phyloP scores from a whole-genome alignment of 2,329 filamentous ascomycete species.

The Xylariaceae sp. region DNA sequence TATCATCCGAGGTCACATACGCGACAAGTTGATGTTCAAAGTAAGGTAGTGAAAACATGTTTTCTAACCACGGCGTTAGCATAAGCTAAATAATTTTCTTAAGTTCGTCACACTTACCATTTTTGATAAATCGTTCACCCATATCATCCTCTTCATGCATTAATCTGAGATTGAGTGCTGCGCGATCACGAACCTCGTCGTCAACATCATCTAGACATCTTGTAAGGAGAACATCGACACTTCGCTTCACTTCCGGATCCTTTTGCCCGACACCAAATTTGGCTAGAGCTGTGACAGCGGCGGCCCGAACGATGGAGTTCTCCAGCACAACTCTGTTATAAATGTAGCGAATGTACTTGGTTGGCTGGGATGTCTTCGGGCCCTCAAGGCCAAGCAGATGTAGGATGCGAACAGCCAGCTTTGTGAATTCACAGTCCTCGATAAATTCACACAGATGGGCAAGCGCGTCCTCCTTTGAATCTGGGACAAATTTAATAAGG shows the following conservation, averaged over 20 bases:
- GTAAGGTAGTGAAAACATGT: conserved; percentile 88
- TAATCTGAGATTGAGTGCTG: conserved; percentile 83
- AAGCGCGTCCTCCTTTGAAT: conserved; percentile 74
- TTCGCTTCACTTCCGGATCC: conserved; percentile 93
- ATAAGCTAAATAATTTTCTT: not conserved
- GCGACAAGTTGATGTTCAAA: conserved; percentile 97
- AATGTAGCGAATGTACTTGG: conserved; percentile 98
- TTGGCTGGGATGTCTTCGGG: conserved; percentile 90
- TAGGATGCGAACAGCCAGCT: conserved; percentile 89
- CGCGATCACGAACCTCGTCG: conserved; percentile 94
- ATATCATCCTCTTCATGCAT: conserved; percentile 90
- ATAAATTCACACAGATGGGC: conserved; percentile 98
- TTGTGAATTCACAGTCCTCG: conserved; percentile 98
- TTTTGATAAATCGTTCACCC: conserved; percentile 85
- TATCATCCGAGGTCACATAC: conserved; percentile 92
- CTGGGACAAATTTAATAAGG: conserved; percentile 96
- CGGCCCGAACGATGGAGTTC: conserved; percentile 91
- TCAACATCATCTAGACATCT: conserved; percentile 95
- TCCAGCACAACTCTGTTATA: conserved; percentile 98
- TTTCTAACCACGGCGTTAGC: conserved; percentile 56
- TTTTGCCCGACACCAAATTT: conserved; percentile 98
- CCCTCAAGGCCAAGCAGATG: conserved; percentile 93
- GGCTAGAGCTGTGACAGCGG: conserved; percentile 89
- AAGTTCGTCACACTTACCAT: conserved; percentile 54
- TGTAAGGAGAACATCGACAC: conserved; percentile 85